Conservation (phyloP, 495 filamentous ascomycete genomes). For the Corynascus novoguineensis region DNA sequence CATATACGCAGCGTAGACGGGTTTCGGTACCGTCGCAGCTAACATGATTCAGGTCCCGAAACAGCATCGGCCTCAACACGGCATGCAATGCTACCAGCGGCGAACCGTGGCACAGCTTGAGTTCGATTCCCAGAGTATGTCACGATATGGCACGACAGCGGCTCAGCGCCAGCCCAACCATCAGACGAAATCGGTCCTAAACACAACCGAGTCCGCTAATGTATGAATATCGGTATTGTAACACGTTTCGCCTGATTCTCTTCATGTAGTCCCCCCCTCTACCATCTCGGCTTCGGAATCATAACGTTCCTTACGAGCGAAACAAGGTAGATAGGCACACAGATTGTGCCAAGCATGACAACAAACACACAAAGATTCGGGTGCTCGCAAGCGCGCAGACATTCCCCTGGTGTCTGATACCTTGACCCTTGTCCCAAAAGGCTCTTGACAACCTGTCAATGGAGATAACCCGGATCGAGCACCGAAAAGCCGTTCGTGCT, state of each 20-base stretch:
- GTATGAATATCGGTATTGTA: too few species aligned
- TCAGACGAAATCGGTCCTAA: neutral
- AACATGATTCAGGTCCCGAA: neutral
- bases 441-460: too few species aligned
- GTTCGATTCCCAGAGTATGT: neutral
- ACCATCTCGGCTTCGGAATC: neutral
- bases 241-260: neutral
- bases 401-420: too few species aligned
- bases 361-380: too few species aligned
- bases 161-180: neutral
- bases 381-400: too few species aligned
- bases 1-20: too few species aligned
- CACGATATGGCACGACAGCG: too few species aligned
- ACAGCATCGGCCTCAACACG: neutral
- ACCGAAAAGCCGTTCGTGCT: neutral
- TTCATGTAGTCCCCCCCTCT: too few species aligned
- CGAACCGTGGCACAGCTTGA: neutral
- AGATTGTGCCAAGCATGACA: too few species aligned
- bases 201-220: neutral
- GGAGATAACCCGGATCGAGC: neutral
- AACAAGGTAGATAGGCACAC: too few species aligned
- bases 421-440: too few species aligned
- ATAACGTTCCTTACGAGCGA: neutral
- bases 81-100: neutral
- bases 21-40: neutral